A percentile compares a stretch with the other conserved stretches of the same genome.
These are phyloP conservation scores for Eutrema heterophyllum DNA, from an alignment of 345 rosid genomes.

Conservation along the genomic window DNA sequence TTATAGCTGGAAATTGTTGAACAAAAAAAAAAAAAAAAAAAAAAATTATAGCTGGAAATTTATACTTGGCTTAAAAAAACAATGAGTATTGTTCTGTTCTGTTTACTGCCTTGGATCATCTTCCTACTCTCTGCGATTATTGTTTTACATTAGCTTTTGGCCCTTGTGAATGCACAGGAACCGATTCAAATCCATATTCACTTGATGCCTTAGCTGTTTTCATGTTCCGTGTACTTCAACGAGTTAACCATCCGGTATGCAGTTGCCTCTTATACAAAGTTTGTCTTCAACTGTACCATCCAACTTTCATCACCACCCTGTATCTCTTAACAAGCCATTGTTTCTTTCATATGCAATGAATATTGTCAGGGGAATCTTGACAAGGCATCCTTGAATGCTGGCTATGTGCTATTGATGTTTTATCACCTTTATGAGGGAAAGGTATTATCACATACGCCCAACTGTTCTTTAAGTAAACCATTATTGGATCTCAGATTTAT, in stretches of 20 bases:
- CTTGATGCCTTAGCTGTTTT: constrained; percentile 93
- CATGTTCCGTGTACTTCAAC: constrained; percentile 82
- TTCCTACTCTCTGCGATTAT: neutral
- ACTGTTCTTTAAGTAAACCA: neutral
- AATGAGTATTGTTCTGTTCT: neutral
- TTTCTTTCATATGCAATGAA: constrained; percentile 17
- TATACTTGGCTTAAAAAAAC: too few relatives aligned
- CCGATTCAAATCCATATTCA: constrained; percentile 79
- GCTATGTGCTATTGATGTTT: constrained; percentile 92
- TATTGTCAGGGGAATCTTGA: constrained; percentile 88
- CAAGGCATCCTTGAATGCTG: constrained; percentile 76
- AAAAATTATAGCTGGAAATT: too few relatives aligned
- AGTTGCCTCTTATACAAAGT: constrained; percentile 7
- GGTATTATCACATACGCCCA: constrained; percentile 40
- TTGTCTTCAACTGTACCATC: neutral
- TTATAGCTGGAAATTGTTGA: too few relatives aligned
- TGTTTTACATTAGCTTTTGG: neutral
- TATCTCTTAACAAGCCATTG: constrained; percentile 9
- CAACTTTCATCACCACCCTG: neutral
- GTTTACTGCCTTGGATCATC: neutral
- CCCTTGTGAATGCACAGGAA: constrained; percentile 47
- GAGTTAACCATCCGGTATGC: constrained; percentile 84
- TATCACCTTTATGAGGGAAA: constrained; percentile 96
- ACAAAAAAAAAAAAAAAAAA: too few relatives aligned
- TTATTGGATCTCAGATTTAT: neutral